These are phyloP conservation scores for Malus hybrid DNA, from an alignment of 331 rosid genomes.

Conservation along the genomic window DNA sequence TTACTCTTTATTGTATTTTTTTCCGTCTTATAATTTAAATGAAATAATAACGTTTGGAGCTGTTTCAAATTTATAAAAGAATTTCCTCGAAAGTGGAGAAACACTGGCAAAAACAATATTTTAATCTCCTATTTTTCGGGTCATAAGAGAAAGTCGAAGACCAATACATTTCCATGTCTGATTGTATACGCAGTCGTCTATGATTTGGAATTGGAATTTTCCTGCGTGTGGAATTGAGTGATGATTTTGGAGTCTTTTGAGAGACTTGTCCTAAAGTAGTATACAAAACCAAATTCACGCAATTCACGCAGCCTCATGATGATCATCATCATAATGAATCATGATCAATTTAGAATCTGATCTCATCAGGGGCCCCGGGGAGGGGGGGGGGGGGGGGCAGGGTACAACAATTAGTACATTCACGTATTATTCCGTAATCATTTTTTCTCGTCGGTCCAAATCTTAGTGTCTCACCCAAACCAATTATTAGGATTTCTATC, in stretches of 20 bases:
- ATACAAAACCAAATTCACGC: not conserved
- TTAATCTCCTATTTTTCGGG: not conserved
- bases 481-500: constrained; percentile 6
- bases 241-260: constrained; percentile 32
- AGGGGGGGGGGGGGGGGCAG: not conserved
- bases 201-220: constrained; percentile 14
- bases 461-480: not conserved
- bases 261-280: constrained; percentile 8
- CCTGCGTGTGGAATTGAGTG: constrained; percentile 19
- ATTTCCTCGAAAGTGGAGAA: too few species aligned
- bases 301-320: not conserved
- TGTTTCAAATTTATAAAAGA: too few species aligned
- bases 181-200: not conserved
- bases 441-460: not conserved
- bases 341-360: not conserved
- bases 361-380: not conserved
- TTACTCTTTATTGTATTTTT: too few species aligned
- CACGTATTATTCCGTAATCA: constrained; percentile 24
- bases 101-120: not conserved
- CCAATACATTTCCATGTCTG: not conserved
- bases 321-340: not conserved
- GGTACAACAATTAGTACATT: constrained; percentile 5
- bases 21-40: too few species aligned
- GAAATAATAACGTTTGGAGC: accelerated
- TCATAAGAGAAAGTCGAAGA: constrained; percentile 5